Conservation (phyloP, 352 stramenopile genomes). For the Phytophthora chlamydospora region DNA sequence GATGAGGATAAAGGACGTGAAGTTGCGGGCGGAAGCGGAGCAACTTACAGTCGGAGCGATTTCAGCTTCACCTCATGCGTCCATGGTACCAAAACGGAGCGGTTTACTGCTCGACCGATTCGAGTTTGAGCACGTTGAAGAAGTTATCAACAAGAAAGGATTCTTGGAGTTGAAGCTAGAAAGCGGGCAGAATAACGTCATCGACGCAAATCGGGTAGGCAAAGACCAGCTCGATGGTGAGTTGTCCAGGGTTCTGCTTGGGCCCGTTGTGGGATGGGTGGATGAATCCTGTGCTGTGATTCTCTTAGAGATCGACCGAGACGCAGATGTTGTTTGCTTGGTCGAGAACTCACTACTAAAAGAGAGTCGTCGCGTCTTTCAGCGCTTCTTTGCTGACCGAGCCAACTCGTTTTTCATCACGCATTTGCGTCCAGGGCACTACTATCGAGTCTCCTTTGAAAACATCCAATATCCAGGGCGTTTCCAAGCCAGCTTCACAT, state of each 20-base stretch:
- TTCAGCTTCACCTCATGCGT: constrained; percentile 9
- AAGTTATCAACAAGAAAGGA: constrained; percentile 33
- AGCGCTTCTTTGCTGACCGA: constrained; percentile 51
- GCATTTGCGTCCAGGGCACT: constrained; percentile 60
- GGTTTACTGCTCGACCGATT: constrained; percentile 52
- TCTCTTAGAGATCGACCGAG: constrained; percentile 70
- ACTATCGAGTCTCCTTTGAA: constrained; percentile 58
- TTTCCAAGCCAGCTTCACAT: constrained; percentile 60
- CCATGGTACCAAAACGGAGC: constrained; percentile 9
- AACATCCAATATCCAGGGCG: constrained; percentile 48
- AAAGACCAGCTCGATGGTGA: constrained; percentile 23
- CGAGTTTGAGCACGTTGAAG: constrained; percentile 48
- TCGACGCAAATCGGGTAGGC: constrained; percentile 21
- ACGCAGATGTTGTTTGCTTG: constrained; percentile 56
- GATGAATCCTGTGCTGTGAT: constrained; percentile 60
- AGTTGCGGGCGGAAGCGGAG: constrained; percentile 46
- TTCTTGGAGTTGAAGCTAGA: constrained; percentile 34
- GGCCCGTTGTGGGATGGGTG: constrained; percentile 77
- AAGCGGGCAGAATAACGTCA: constrained; percentile 1
- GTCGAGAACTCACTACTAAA: constrained; percentile 58
- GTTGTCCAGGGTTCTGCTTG: constrained; percentile 51
- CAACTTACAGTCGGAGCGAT: constrained; percentile 58
- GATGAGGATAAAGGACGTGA: constrained; percentile 51
- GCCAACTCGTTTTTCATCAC: constrained; percentile 71
- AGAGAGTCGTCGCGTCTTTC: constrained; percentile 48